Conservation (phyloP, 108 stramenopile genomes). For the Cyclotella choctawhatcheeana region DNA sequence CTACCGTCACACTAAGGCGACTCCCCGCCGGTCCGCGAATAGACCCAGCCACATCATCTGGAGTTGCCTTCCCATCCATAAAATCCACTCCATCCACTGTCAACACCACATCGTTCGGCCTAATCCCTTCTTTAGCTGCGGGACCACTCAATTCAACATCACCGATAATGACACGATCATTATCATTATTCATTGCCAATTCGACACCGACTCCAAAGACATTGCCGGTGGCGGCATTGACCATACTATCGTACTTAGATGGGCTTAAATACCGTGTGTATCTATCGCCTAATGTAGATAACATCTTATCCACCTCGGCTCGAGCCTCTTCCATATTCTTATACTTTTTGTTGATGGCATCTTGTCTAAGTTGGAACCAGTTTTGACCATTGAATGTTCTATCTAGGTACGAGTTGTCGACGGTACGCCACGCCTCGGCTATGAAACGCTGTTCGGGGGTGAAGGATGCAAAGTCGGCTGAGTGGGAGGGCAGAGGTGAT, state of each 20-base stretch:
- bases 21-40: conserved; percentile 81
- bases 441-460: conserved; percentile 80
- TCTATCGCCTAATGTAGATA: conserved; percentile 85
- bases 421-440: conserved; percentile 85
- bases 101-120: conserved; percentile 72
- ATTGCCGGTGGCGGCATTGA: conserved; percentile 85
- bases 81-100: conserved; percentile 80
- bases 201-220: conserved; percentile 88
- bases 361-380: conserved; percentile 91
- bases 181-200: conserved; percentile 48
- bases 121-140: conserved; percentile 67
- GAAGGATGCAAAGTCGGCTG: conserved; percentile 70
- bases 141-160: conserved; percentile 85
- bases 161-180: conserved; percentile 53
- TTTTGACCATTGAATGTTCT: conserved; percentile 94
- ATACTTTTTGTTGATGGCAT: conserved; percentile 73
- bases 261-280: conserved; percentile 95
- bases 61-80: conserved; percentile 65
- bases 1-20: conserved; percentile 75
- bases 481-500: conserved; percentile 28
- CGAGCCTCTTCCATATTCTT: conserved; percentile 80
- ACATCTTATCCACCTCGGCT: conserved; percentile 63
- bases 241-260: conserved; percentile 90
- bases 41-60: conserved; percentile 82
- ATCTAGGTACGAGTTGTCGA: conserved; percentile 89